Percentiles rank a stretch among this genome's conserved stretches.
Evolutionary conservation across 2,329 filamentous ascomycete genomes (phyloP).

Genomic region (Trichothecium sympodiale): DNA sequence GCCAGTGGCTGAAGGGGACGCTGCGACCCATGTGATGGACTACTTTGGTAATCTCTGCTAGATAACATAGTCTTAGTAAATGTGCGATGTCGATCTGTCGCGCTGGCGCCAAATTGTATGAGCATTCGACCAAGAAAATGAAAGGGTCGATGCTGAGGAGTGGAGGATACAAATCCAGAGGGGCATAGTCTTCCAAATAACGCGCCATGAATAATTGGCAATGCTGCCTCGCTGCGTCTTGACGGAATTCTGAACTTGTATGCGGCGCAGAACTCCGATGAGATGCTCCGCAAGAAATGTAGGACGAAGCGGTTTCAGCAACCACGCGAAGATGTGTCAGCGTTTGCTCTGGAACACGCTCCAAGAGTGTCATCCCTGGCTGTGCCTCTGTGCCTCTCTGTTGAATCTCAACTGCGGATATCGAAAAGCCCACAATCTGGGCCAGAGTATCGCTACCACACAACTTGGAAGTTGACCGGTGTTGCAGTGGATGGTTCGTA

Average conservation of each 20-base stretch:
- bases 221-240: slow-evolving; percentile 61
- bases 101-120: slow-evolving; percentile 57
- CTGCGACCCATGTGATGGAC: slow-evolving; percentile 48
- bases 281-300: slow-evolving; percentile 61
- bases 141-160: slow-evolving; percentile 63
- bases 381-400: slow-evolving; percentile 74
- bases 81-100: slow-evolving; percentile 66
- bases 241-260: slow-evolving; percentile 44
- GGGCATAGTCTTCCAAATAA: slow-evolving; percentile 31
- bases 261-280: slow-evolving; percentile 27
- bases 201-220: slow-evolving; percentile 62
- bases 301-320: slow-evolving; percentile 79
- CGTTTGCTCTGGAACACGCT: slow-evolving; percentile 72
- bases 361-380: slow-evolving; percentile 63
- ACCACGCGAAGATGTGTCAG: slow-evolving; percentile 82
- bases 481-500: too few relatives aligned
- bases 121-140: slow-evolving; percentile 69
- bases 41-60: slow-evolving; percentile 83
- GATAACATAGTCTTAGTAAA: slow-evolving; percentile 74
- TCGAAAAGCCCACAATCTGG: slow-evolving; percentile 66
- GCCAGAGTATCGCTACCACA: slow-evolving; percentile 48
- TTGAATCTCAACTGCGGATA: slow-evolving; percentile 81
- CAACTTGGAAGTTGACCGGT: slow-evolving; percentile 23
- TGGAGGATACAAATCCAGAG: slow-evolving; percentile 38
- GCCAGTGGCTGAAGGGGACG: slow-evolving; percentile 37